Evolutionary conservation across 2,329 filamentous ascomycete genomes (phyloP).

Genomic region (Colletotrichum sublineola): DNA sequence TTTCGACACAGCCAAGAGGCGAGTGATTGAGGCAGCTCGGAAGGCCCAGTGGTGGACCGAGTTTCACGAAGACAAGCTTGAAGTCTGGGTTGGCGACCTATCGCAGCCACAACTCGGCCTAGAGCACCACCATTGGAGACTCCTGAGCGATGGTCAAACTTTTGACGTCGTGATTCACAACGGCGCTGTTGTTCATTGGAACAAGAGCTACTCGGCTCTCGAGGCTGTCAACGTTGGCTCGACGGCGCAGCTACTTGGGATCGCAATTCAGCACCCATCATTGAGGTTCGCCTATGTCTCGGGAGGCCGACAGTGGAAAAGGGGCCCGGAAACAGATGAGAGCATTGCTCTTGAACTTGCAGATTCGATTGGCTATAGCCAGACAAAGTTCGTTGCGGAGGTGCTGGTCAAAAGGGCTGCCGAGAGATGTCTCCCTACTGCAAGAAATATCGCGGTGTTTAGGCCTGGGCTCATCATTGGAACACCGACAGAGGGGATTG

Average conservation of each 20-base stretch:
- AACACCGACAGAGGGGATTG: conserved; percentile 44
- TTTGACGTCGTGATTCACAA: conserved; percentile 22
- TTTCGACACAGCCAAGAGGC: background rate
- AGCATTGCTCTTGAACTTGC: conserved; percentile 26
- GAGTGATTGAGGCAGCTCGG: background rate
- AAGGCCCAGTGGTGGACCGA: conserved; percentile 30
- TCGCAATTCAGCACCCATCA: background rate
- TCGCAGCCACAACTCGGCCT: conserved; percentile 4
- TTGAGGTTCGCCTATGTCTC: conserved; percentile 24
- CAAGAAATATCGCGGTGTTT: conserved; percentile 24
- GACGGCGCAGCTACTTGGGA: background rate
- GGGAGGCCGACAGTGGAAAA: conserved; percentile 25
- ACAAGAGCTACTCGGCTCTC: conserved; percentile 26
- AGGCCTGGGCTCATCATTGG: conserved; percentile 43
- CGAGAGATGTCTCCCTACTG: background rate
- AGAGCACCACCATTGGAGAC: background rate
- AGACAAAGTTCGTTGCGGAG: conserved; percentile 46
- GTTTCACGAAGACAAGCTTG: conserved; percentile 25
- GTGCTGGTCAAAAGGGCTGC: conserved; percentile 42
- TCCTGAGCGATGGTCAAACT: background rate
- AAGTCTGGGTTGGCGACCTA: conserved; percentile 25
- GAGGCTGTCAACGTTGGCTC: conserved; percentile 25
- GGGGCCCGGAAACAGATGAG: background rate
- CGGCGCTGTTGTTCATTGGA: conserved; percentile 31
- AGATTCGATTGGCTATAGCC: conserved; percentile 44